A percentile compares a stretch with the other conserved stretches of the same genome.
phyloP scores from a whole-genome alignment of 129 eudicot genomes.

The Glebionis coronaria region DNA sequence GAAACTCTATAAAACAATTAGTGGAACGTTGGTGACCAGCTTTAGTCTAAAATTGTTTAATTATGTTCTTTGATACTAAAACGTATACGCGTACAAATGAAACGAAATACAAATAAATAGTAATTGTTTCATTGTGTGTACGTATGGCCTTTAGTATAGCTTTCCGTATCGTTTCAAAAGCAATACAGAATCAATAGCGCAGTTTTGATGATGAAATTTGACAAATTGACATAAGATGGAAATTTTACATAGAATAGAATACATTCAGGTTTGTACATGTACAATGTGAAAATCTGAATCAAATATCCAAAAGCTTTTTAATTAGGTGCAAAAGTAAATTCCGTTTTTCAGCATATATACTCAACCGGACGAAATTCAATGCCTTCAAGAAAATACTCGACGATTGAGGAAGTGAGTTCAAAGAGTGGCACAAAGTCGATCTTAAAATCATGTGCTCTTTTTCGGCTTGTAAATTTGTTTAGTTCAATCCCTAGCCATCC shows the following conservation, averaged over 20 bases:
- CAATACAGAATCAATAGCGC: no score
- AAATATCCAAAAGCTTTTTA: not conserved
- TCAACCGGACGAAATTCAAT: constrained; percentile 15
- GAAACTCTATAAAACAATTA: no score
- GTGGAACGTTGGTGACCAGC: no score
- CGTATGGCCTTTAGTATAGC: no score
- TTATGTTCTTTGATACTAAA: no score
- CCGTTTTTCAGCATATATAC: not conserved
- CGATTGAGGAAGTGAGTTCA: constrained; percentile 5
- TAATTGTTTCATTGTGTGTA: no score
- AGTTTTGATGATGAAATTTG: no score
- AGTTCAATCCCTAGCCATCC: constrained; percentile 15
- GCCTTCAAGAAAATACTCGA: constrained; percentile 9
- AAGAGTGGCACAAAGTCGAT: constrained; percentile 8
- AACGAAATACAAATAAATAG: no score
- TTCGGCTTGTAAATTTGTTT: constrained; percentile 3
- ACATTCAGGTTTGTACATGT: not conserved
- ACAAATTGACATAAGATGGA: no score
- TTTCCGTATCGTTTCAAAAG: no score
- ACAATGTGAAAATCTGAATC: not conserved
- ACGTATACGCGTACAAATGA: no score
- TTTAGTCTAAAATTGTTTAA: no score
- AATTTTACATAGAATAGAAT: not conserved
- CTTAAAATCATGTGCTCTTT: constrained; percentile 4
- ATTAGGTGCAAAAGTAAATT: not conserved